Percentiles rank a stretch among this genome's conserved stretches.
Evolutionary conservation across 2,329 filamentous ascomycete species (phyloP).

Genomic region (Claviceps monticola): DNA sequence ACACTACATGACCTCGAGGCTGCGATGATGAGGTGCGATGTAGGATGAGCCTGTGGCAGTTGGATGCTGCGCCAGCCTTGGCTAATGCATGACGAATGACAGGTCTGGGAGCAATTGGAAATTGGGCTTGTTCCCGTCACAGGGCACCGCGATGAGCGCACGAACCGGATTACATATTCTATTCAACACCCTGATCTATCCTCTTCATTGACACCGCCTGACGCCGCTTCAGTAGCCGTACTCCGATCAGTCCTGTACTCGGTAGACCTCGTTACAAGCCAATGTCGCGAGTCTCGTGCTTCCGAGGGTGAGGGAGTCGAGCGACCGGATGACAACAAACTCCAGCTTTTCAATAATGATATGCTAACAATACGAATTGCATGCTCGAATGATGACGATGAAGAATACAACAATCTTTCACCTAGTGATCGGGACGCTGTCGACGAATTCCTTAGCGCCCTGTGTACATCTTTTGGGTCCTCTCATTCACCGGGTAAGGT

Average conservation of each 20-base stretch:
- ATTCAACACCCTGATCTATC: constrained; percentile 23
- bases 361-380: neutral
- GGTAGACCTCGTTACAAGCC: constrained; percentile 11
- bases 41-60: constrained; percentile 6
- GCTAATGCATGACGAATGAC: neutral
- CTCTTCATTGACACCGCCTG: constrained; percentile 18
- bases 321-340: neutral
- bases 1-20: constrained; percentile 7
- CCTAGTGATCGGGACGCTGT: constrained; percentile 15
- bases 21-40: constrained; percentile 14
- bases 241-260: constrained; percentile 15
- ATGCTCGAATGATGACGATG: neutral
- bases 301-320: neutral
- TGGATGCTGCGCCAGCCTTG: neutral
- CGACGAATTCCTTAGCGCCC: constrained; percentile 14
- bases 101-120: constrained; percentile 18
- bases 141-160: constrained; percentile 1
- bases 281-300: neutral
- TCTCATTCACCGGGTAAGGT: neutral
- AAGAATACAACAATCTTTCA: constrained; percentile 9
- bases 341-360: neutral
- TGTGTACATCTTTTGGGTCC: constrained; percentile 7
- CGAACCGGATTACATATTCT: constrained; percentile 16
- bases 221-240: constrained; percentile 11
- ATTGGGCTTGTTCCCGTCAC: constrained; percentile 14